phyloP scores from a whole-genome alignment of 2,329 filamentous ascomycete species.

The Fusarium sp. region DNA sequence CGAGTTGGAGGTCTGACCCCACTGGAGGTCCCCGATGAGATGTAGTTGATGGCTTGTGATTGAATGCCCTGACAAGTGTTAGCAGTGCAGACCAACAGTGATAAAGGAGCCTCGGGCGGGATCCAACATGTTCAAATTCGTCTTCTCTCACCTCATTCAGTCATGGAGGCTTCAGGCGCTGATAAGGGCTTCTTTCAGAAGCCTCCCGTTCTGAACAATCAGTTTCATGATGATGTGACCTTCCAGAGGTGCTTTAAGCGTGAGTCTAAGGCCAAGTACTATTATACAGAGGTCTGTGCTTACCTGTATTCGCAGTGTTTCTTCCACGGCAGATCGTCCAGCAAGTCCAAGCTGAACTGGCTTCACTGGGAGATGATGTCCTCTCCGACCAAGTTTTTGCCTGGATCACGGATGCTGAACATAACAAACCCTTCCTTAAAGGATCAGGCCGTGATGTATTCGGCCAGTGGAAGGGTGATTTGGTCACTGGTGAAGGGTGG shows the following conservation, averaged over 20 bases:
- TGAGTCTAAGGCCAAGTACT: constrained; percentile 42
- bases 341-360: constrained; percentile 54
- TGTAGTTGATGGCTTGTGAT: constrained; percentile 33
- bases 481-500: constrained; percentile 75
- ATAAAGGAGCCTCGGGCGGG: neutral
- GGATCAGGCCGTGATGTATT: constrained; percentile 67
- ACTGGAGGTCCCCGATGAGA: constrained; percentile 19
- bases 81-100: neutral
- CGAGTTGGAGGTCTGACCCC: constrained; percentile 16
- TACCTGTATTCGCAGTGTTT: constrained; percentile 52
- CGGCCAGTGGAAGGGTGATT: constrained; percentile 64
- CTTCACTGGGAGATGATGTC: constrained; percentile 59
- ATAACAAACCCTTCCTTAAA: constrained; percentile 67
- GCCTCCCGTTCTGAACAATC: constrained; percentile 60
- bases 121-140: neutral
- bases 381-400: constrained; percentile 63
- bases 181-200: constrained; percentile 65
- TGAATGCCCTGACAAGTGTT: neutral
- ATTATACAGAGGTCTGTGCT: neutral
- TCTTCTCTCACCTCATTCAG: neutral
- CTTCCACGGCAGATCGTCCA: constrained; percentile 52
- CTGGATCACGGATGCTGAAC: constrained; percentile 70
- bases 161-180: constrained; percentile 55
- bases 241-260: constrained; percentile 61
- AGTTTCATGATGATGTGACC: constrained; percentile 63